Base-by-base conservation (phyloP, 108 stramenopile species). In the Asterionellopsis glacialis region DNA sequence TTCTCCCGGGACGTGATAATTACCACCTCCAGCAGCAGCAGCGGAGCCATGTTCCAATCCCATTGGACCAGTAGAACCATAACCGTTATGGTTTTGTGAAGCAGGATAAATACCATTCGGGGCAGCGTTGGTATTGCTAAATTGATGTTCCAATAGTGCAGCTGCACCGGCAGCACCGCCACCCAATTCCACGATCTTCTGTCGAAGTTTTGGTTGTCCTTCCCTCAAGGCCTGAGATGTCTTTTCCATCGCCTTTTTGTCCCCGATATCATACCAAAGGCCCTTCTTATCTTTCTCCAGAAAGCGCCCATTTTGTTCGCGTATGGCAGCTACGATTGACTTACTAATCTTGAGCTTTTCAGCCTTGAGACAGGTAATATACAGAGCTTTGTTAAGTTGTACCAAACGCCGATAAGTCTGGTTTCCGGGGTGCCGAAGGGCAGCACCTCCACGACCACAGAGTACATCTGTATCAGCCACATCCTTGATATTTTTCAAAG, bases 161-260 rank as follows among this genome's bases (percentile, higher is more conserved):
- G 58, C 64, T n/a, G 63, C 51, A 11, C 55, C 63, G 10, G 49
- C 55, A 6, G 38, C 61, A 19, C 57, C 70, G 22, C 51, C 50
- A 16, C 70, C 70, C 5, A 72, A 50, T 57, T 81, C 80, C 13
- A 76, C 71, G 72, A 81, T 81, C 45, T 76, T 81, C 56, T 76
- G 77, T 43, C 85, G 57, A 19, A 87, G 66, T 51, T 87, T 83
- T 41, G 90, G 90, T 33, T 84, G 84, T n/a, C 82, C 84, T 57
- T 90, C 88, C 23, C 88, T 58, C n/a, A 90, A 67, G n/a, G 84
- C 84, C 57, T 90, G 88, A 9, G 82, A 79, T 14, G 88, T 85
- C 58, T 90, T 90, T 70, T 82, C 83, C 11, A 80, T 60, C 14
- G 88, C 88, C 56, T 85, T 85, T 49, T 83, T 90, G 52, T 79